phyloP scores from a whole-genome alignment of 371 early-diverging fungal species.

The Apophysomyces variabilis region DNA sequence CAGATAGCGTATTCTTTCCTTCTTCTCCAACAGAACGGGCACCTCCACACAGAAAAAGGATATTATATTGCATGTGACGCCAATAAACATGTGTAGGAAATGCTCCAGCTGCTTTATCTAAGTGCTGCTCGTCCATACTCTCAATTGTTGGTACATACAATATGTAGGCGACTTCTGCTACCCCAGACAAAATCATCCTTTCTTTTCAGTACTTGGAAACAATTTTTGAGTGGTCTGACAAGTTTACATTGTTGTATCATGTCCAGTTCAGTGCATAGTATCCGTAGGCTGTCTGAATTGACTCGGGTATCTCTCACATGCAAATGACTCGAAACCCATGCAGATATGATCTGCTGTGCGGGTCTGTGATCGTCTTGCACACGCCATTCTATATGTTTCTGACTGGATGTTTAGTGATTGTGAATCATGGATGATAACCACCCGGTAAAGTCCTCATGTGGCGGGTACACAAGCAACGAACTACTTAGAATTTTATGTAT shows the following conservation, averaged over 20 bases:
- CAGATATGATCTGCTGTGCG: background rate
- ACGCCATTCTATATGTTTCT: background rate
- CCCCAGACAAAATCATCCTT: constrained; percentile 25
- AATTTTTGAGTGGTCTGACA: constrained; percentile 14
- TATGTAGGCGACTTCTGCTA: constrained; percentile 12
- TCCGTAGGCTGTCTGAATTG: constrained; percentile 16
- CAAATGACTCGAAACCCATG: constrained; percentile 12
- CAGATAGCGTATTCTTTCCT: too few relatives aligned
- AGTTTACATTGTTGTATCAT: constrained; percentile 19
- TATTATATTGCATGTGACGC: too few relatives aligned
- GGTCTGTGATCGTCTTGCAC: background rate
- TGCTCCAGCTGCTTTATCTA: too few relatives aligned
- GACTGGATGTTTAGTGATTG: background rate
- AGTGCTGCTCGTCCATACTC: too few relatives aligned
- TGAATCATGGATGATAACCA: background rate
- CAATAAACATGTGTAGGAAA: too few relatives aligned
- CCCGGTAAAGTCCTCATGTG: background rate
- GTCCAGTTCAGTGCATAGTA: constrained; percentile 12
- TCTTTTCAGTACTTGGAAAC: constrained; percentile 7
- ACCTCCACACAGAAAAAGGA: too few relatives aligned
- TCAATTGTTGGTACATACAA: background rate
- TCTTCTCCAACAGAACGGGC: too few relatives aligned
- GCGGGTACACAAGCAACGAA: background rate
- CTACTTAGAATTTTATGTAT: background rate
- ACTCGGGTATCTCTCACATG: constrained; percentile 17